Base-by-base conservation (phyloP, 805 yeast genomes). In the Zygotorulaspora florentina region DNA sequence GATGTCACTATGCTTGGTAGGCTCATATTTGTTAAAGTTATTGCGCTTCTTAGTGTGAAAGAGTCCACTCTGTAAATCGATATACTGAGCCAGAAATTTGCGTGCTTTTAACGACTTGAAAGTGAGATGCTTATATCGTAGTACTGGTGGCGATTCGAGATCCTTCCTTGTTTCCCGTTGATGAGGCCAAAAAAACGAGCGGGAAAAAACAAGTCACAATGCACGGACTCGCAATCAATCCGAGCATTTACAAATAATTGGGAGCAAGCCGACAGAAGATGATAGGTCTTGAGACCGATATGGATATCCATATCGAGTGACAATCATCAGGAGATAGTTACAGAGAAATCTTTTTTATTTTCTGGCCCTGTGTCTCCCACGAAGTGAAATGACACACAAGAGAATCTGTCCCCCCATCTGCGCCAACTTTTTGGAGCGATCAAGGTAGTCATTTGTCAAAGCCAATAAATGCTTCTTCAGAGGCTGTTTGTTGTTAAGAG, bases 1-100 rank as follows among this genome's bases (percentile, higher is more conserved):
- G 52, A 46, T 27, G 40, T 37, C 36, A 48, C 33, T 13, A 48
- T 37, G 34, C 45, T 43, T 27, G 46, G 25, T 34, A 48, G 34
- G 40, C 45, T 45, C 52, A 48, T 48, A 37, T 23, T 45, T 30
- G 15, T 15, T 20, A 4, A 20, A 20, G 12, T 28, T 15, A 9
- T 16, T 17, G 12, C n/a, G 12, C 17, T 33, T 33, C 27, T 30
- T 4, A 25, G 28, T 13, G 17, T 15, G 15, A 16, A 16, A 23
- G 26, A 40, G 4, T n/a, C 9, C 13, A 27, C 25, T 29, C 26
- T 5, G 25, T 20, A 7, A 20, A 20, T 20, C 25, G 7, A 5
- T 20, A 20, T 5, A 7, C 9, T 33, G 20, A 16, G 9, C 16
- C 36, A 8, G 16, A 8, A 10, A 12, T 4, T 6, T n/a, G 6